These are phyloP conservation scores for Hygrocybe coccinea DNA, from an alignment of 768 basidiomycete species.

Conservation along the genomic window DNA sequence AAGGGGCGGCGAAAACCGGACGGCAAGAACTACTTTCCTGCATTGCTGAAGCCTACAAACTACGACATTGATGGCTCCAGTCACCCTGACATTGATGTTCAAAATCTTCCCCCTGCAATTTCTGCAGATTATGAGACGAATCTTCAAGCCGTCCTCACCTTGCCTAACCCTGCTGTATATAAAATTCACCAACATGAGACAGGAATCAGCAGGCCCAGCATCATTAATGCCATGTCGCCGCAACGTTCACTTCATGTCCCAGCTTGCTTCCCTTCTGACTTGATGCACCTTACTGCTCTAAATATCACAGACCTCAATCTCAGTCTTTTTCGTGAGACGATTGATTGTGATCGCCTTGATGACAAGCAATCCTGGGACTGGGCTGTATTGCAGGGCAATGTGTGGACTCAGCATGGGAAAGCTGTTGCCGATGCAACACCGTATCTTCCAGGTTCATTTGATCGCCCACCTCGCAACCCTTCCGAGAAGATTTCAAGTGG, in stretches of 20 bases:
- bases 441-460: conserved; percentile 30
- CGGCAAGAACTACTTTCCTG: conserved; percentile 32
- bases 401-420: conserved; percentile 27
- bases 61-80: conserved; percentile 18
- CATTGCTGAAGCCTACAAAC: conserved; percentile 24
- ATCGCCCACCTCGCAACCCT: conserved; percentile 30
- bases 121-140: no score
- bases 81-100: conserved; percentile 26
- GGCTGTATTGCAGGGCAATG: conserved; percentile 13
- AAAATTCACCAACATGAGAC: no score
- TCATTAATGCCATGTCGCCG: conserved; percentile 31
- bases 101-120: no score
- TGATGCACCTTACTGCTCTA: no score
- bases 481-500: conserved; percentile 21
- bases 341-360: conserved; percentile 21
- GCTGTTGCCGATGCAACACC: conserved; percentile 18
- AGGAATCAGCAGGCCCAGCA: no score
- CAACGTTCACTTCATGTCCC: conserved; percentile 27
- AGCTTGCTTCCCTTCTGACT: conserved; percentile 33
- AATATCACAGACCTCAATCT: conserved; percentile 38
- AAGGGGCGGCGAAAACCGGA: conserved; percentile 28
- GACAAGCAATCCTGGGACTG: conserved; percentile 19
- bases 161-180: no score
- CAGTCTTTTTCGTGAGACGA: conserved; percentile 28
- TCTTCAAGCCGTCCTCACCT: no score